Conservation (phyloP, 208 protist species). For the Lotmaria passim region DNA sequence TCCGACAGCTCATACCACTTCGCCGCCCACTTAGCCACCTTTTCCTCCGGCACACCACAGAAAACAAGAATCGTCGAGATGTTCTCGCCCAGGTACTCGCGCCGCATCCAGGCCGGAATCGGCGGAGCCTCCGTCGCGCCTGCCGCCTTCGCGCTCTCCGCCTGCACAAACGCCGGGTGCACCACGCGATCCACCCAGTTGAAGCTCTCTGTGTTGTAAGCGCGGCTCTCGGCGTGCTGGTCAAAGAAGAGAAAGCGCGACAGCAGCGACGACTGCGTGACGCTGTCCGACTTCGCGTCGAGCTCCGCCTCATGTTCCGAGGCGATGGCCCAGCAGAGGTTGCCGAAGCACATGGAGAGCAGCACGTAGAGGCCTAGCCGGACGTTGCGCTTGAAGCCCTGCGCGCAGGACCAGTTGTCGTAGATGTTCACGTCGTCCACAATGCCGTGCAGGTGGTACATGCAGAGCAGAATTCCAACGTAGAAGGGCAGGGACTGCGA, state of each 20-base stretch:
- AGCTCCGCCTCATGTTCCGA: constrained; percentile 75
- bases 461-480: constrained; percentile 53
- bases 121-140: constrained; percentile 46
- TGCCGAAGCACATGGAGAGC: constrained; percentile 76
- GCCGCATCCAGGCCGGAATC: constrained; percentile 87
- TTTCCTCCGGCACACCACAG: constrained; percentile 53
- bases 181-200: constrained; percentile 77
- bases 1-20: constrained; percentile 73
- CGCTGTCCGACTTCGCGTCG: constrained; percentile 47
- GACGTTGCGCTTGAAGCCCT: constrained; percentile 75
- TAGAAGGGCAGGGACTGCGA: constrained; percentile 84
- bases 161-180: constrained; percentile 78
- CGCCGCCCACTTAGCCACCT: constrained; percentile 40
- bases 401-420: constrained; percentile 78
- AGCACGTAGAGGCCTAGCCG: constrained; percentile 68
- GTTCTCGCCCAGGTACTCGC: constrained; percentile 87
- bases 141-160: constrained; percentile 45
- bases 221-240: constrained; percentile 22
- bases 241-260: constrained; percentile 67
- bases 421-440: constrained; percentile 91
- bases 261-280: constrained; percentile 36
- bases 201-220: constrained; percentile 58
- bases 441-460: constrained; percentile 70
- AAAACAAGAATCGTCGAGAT: constrained; percentile 54
- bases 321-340: constrained; percentile 74